Conservation (phyloP, 352 stramenopile species). For the Pseudoperonospora humuli region DNA sequence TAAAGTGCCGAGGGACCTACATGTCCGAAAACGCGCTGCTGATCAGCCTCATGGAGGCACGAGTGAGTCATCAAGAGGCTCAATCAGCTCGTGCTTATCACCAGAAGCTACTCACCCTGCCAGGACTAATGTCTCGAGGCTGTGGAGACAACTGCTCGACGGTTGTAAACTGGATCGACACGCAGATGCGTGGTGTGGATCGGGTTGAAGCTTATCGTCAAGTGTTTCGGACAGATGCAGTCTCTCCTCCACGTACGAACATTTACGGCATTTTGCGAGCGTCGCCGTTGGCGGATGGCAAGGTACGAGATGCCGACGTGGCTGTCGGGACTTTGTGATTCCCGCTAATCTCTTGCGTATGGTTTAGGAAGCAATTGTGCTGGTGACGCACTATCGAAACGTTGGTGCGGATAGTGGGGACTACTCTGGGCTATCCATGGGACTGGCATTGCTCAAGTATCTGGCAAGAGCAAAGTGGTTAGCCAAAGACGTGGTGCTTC, state of each 20-base stretch:
- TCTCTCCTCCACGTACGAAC: constrained; percentile 34
- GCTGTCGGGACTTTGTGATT: not conserved
- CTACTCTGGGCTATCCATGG: constrained; percentile 48
- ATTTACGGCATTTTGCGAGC: constrained; percentile 71
- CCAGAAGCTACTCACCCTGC: constrained; percentile 29
- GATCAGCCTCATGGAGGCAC: constrained; percentile 59
- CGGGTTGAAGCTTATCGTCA: constrained; percentile 59
- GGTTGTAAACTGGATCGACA: constrained; percentile 51
- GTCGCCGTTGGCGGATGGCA: constrained; percentile 59
- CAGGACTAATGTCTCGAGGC: constrained; percentile 22
- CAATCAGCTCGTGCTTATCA: constrained; percentile 26
- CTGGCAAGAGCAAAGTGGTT: constrained; percentile 63
- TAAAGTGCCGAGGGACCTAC: constrained; percentile 80
- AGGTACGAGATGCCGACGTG: constrained; percentile 21
- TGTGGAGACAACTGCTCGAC: constrained; percentile 39
- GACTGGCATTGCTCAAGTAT: constrained; percentile 52
- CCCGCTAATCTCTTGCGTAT: no score
- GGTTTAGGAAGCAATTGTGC: constrained; percentile 45
- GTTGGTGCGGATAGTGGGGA: constrained; percentile 28
- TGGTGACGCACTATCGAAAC: constrained; percentile 67
- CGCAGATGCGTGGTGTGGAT: constrained; percentile 38
- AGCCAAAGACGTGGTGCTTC: constrained; percentile 74
- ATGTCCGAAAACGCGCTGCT: constrained; percentile 86
- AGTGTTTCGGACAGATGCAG: constrained; percentile 22
- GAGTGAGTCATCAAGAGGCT: constrained; percentile 33